phyloP scores from a whole-genome alignment of 257 asterid genomes.

The Solanum pinnatisectum region DNA sequence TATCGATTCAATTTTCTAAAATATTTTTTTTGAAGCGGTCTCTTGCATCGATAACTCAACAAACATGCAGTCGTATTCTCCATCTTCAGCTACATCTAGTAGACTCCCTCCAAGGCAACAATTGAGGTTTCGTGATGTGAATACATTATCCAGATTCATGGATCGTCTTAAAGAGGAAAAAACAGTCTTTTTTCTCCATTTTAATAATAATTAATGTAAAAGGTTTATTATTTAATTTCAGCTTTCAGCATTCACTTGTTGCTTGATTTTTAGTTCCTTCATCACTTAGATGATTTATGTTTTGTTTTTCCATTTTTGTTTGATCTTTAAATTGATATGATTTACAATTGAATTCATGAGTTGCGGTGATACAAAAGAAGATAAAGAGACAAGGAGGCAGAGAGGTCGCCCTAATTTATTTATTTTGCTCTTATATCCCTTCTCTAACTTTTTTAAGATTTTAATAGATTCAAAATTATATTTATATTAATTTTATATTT shows the following conservation, averaged over 20 bases:
- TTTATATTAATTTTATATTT: no score
- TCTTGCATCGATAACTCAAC: neutral
- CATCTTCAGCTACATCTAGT: neutral
- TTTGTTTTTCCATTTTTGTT: no score
- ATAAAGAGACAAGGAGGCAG: no score
- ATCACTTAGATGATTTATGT: no score
- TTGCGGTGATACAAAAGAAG: no score
- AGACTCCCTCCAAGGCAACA: neutral
- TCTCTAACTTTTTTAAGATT: no score
- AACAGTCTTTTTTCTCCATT: neutral
- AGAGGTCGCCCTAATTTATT: no score
- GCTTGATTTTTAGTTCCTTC: neutral
- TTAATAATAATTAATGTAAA: neutral
- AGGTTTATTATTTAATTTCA: neutral
- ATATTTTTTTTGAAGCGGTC: accelerated
- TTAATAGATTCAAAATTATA: no score
- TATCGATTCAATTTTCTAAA: neutral
- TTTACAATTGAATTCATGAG: no score
- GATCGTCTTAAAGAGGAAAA: neutral
- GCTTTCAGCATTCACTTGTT: neutral
- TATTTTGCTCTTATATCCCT: no score
- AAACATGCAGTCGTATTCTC: neutral
- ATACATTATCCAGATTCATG: neutral
- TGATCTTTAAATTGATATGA: no score
- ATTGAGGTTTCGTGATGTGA: neutral